phyloP scores from a whole-genome alignment of 129 eudicot genomes.

The Tagetes erecta region DNA sequence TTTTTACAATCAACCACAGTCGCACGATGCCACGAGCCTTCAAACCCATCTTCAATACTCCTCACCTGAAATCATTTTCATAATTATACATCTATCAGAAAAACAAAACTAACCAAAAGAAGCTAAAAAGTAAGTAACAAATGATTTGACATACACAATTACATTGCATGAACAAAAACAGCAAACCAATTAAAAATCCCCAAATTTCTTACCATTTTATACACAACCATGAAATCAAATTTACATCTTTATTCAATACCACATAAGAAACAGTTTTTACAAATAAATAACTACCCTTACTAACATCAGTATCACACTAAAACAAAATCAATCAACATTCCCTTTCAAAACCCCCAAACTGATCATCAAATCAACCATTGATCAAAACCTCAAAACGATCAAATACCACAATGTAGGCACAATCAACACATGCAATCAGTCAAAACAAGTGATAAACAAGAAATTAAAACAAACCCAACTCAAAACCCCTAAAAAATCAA shows the following conservation, averaged over 20 bases:
- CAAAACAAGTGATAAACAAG: constrained; percentile 24
- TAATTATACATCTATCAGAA: not conserved
- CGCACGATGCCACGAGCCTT: constrained; percentile 77
- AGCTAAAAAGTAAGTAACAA: not conserved
- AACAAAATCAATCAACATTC: constrained; percentile 21
- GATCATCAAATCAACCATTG: constrained; percentile 20
- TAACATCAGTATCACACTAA: not conserved
- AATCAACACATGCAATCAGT: constrained; percentile 34
- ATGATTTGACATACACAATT: not conserved
- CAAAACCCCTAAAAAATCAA: constrained; percentile 17
- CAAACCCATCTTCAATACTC: constrained; percentile 75
- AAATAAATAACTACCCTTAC: not conserved
- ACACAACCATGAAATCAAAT: constrained; percentile 21
- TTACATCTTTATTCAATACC: constrained; percentile 9
- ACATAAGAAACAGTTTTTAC: not conserved
- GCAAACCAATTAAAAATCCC: constrained; percentile 15
- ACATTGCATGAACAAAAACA: constrained; percentile 28
- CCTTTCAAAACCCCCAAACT: constrained; percentile 6
- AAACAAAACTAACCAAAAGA: not conserved
- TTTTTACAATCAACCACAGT: constrained; percentile 38
- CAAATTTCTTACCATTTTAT: constrained; percentile 16
- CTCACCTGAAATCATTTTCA: constrained; percentile 48
- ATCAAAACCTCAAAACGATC: constrained; percentile 8
- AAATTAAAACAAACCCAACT: constrained; percentile 15
- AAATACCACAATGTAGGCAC: constrained; percentile 27